These are phyloP conservation scores for Tetrahymena elliotti DNA, from an alignment of 73 alveolate species.

Conservation along the genomic window DNA sequence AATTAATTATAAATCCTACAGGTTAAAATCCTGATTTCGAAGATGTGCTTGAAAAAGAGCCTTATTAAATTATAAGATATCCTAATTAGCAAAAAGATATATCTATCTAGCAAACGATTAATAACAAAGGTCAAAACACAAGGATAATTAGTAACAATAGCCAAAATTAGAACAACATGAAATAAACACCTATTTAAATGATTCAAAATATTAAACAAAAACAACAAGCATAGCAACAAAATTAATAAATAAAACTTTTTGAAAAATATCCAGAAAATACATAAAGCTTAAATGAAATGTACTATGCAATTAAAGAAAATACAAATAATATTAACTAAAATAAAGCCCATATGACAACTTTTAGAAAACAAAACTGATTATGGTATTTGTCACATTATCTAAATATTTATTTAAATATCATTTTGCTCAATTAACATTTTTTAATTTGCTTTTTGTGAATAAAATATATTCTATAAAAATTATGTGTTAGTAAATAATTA, in stretches of 20 bases:
- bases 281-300: neutral
- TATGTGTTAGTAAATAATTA: no score
- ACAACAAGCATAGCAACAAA: neutral
- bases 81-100: neutral
- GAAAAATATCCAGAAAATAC: neutral
- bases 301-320: neutral
- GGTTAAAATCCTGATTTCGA: neutral
- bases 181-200: neutral
- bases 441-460: no score
- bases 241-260: neutral
- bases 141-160: neutral
- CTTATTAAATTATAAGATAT: neutral
- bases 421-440: no score
- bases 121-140: neutral
- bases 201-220: no score
- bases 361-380: neutral
- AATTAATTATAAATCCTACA: neutral
- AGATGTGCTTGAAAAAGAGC: neutral
- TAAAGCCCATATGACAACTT: neutral
- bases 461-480: no score
- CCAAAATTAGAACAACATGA: neutral
- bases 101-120: no score
- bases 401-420: no score
- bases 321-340: neutral
- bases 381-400: no score